These are phyloP conservation scores for Aureobasidium uvarum DNA, from an alignment of 2,329 filamentous ascomycete species.

Conservation along the genomic window DNA sequence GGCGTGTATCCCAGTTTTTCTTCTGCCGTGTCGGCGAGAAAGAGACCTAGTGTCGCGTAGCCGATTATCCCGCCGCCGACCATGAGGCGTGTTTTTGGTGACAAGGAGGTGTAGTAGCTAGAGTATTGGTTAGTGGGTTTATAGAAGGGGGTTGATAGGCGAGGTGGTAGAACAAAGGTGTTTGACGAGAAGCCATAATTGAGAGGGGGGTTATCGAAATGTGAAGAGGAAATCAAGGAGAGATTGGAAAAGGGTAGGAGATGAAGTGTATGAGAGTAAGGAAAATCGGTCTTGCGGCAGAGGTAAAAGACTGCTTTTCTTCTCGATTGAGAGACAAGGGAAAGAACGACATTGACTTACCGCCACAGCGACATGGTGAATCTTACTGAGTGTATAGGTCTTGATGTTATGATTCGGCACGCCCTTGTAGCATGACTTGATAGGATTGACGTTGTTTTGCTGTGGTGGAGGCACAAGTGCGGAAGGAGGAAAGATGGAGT, in stretches of 20 bases:
- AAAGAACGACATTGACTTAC: neutral
- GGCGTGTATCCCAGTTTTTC: conserved; percentile 69
- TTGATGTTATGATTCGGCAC: neutral
- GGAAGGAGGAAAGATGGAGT: neutral
- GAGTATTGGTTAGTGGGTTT: neutral
- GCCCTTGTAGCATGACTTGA: neutral
- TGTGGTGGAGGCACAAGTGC: neutral
- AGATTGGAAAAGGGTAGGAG: too few relatives aligned
- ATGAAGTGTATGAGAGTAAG: too few relatives aligned
- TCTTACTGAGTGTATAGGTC: neutral
- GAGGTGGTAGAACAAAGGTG: too few relatives aligned
- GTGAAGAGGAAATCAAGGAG: too few relatives aligned
- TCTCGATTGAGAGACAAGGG: too few relatives aligned
- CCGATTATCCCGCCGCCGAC: conserved; percentile 72
- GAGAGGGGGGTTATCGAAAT: too few relatives aligned
- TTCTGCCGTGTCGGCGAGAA: conserved; percentile 69
- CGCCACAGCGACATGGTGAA: conserved; percentile 13
- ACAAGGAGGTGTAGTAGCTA: conserved; percentile 63
- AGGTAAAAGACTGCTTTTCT: neutral
- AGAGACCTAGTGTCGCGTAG: conserved; percentile 73
- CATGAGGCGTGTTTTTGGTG: conserved; percentile 66
- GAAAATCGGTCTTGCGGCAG: too few relatives aligned
- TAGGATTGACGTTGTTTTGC: neutral
- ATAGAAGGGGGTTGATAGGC: too few relatives aligned
- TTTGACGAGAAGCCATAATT: too few relatives aligned